Evolutionary conservation across 805 yeast genomes (phyloP).

Genomic region (Ogataea pini): DNA sequence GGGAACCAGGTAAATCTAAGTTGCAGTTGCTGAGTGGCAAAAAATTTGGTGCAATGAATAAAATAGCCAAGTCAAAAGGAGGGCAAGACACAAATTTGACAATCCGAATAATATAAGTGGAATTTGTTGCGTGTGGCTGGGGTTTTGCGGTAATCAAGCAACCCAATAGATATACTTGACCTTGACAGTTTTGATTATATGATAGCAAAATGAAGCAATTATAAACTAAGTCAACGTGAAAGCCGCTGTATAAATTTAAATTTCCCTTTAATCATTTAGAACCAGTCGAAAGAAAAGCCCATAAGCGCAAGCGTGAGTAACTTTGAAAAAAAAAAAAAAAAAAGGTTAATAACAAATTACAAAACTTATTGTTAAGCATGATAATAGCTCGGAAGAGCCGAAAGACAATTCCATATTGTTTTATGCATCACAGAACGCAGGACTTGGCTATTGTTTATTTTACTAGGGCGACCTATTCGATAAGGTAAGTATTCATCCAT

Average conservation of each 20-base stretch:
- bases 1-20: no score
- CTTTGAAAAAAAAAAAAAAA: background rate
- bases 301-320: slow-evolving; percentile 5
- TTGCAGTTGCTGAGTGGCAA: background rate
- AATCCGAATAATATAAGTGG: background rate
- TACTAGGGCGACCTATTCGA: background rate
- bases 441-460: slow-evolving; percentile 1
- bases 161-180: background rate
- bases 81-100: background rate
- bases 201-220: slow-evolving; percentile 3
- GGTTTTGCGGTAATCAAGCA: background rate
- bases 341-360: background rate
- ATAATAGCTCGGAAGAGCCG: slow-evolving; percentile 3
- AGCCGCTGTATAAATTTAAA: background rate
- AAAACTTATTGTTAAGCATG: background rate
- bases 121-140: background rate
- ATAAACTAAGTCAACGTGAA: background rate
- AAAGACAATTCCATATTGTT: background rate
- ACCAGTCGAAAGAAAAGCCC: slow-evolving; percentile 2
- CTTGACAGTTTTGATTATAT: background rate
- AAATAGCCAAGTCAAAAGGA: background rate
- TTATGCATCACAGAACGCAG: no score
- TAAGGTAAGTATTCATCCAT: background rate
- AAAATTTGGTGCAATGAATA: background rate
- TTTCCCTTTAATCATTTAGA: background rate